Conservation (phyloP, 495 filamentous ascomycete species). For the Penicillium bovifimosum region DNA sequence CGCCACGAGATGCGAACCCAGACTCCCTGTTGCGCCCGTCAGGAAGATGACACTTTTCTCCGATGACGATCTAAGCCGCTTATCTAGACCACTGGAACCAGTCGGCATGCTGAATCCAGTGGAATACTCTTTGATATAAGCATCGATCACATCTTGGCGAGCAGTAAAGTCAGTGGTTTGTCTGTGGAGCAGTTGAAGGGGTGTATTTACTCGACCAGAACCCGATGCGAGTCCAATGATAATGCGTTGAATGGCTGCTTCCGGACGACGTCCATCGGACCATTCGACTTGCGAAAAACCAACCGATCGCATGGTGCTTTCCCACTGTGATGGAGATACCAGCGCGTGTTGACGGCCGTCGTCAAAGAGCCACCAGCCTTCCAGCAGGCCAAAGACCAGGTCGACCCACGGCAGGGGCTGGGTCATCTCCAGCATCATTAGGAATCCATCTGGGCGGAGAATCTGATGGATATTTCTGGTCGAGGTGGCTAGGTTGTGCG, state of each 20-base stretch:
- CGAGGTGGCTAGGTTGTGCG: conserved; percentile 28
- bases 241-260: conserved; percentile 36
- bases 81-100: too few species aligned
- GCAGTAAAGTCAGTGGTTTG: conserved; percentile 1
- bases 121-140: conserved; percentile 23
- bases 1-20: conserved; percentile 45
- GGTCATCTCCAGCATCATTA: conserved; percentile 44
- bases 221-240: conserved; percentile 39
- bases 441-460: conserved; percentile 36
- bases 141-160: conserved; percentile 26
- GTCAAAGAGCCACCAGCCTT: conserved; percentile 51
- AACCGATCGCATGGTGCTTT: conserved; percentile 27
- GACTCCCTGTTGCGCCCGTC: conserved; percentile 50
- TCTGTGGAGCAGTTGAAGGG: background rate
- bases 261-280: conserved; percentile 39
- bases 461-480: conserved; percentile 26
- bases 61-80: too few species aligned
- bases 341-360: conserved; percentile 47
- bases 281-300: conserved; percentile 47
- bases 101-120: too few species aligned
- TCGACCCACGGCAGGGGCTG: conserved; percentile 35
- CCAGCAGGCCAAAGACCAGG: conserved; percentile 42
- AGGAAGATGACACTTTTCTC: too few species aligned
- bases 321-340: conserved; percentile 29
- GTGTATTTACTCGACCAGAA: background rate